Evolutionary conservation across 495 filamentous ascomycete species (phyloP).

Genomic region (Cryomyces minteri): DNA sequence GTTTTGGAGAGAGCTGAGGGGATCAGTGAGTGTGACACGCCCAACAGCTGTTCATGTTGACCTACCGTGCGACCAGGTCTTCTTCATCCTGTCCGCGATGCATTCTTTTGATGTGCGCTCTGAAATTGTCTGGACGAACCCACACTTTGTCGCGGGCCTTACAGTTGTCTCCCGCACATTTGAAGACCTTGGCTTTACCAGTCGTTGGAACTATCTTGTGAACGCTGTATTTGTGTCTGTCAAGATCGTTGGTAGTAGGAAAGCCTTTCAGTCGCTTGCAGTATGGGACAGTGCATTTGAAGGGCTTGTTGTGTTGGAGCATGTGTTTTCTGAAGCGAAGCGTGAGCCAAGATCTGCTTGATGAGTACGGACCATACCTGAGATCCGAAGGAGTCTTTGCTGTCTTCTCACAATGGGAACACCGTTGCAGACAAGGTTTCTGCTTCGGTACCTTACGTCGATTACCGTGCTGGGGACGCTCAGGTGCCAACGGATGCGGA

Average conservation of each 20-base stretch:
- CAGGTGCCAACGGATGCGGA: too few relatives aligned
- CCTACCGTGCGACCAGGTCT: constrained; percentile 34
- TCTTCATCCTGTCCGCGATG: constrained; percentile 38
- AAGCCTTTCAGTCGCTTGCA: constrained; percentile 9
- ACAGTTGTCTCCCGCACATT: constrained; percentile 47
- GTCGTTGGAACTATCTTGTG: constrained; percentile 1
- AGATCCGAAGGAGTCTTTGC: too few relatives aligned
- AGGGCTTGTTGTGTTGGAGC: constrained; percentile 6
- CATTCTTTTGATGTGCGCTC: constrained; percentile 64
- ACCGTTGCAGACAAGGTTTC: too few relatives aligned
- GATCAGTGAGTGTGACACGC: too few relatives aligned
- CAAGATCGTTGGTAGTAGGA: constrained; percentile 11
- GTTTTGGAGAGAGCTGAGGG: too few relatives aligned
- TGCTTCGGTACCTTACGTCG: too few relatives aligned
- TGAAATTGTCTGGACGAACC: constrained; percentile 86
- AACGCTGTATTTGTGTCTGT: constrained; percentile 8
- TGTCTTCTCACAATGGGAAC: too few relatives aligned
- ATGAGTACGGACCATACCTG: too few relatives aligned
- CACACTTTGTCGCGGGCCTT: constrained; percentile 55
- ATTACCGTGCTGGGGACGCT: too few relatives aligned
- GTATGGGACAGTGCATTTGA: constrained; percentile 4
- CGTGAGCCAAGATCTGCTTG: too few relatives aligned
- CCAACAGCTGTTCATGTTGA: background rate
- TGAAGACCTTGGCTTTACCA: constrained; percentile 34
- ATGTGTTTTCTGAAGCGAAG: constrained; percentile 7